Percentiles rank a stretch among this genome's conserved stretches.
phyloP scores from a whole-genome alignment of 1,284 basidiomycete species.

The Sporisorium scitamineum region DNA sequence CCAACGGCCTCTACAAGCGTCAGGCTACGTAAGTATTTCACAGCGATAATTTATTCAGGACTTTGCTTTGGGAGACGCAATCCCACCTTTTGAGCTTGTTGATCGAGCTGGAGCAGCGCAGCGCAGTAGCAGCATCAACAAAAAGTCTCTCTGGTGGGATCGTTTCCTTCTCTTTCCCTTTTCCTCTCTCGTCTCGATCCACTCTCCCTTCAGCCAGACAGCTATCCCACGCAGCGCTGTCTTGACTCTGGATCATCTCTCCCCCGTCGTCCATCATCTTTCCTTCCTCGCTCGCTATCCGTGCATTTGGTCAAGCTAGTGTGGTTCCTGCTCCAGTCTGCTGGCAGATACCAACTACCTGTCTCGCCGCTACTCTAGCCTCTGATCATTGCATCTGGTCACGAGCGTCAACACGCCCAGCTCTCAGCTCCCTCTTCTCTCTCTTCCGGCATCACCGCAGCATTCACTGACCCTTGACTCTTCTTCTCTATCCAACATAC shows the following conservation, averaged over 20 bases:
- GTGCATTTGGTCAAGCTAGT: not conserved
- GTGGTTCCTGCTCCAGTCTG: too few species aligned
- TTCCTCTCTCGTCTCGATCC: not conserved
- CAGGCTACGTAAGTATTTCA: constrained; percentile 17
- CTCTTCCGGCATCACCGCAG: not conserved
- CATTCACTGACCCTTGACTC: constrained; percentile 15
- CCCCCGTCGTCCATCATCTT: not conserved
- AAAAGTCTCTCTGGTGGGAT: not conserved
- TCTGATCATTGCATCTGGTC: not conserved
- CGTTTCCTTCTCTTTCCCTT: not conserved
- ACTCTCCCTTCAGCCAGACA: not conserved
- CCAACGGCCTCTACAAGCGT: constrained; percentile 14
- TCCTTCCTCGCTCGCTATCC: not conserved
- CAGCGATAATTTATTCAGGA: not conserved
- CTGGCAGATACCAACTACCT: not conserved
- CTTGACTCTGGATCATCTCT: too few species aligned
- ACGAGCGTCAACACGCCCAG: not conserved
- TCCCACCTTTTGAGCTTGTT: not conserved
- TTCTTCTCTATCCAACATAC: not conserved
- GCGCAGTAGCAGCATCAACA: not conserved
- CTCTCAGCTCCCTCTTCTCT: not conserved
- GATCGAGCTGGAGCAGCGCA: not conserved
- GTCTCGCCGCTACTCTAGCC: not conserved
- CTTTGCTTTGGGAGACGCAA: not conserved
- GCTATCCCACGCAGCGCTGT: not conserved